Base-by-base conservation (phyloP, 441 rosid species). In the Pelargonium cotyledonis region DNA sequence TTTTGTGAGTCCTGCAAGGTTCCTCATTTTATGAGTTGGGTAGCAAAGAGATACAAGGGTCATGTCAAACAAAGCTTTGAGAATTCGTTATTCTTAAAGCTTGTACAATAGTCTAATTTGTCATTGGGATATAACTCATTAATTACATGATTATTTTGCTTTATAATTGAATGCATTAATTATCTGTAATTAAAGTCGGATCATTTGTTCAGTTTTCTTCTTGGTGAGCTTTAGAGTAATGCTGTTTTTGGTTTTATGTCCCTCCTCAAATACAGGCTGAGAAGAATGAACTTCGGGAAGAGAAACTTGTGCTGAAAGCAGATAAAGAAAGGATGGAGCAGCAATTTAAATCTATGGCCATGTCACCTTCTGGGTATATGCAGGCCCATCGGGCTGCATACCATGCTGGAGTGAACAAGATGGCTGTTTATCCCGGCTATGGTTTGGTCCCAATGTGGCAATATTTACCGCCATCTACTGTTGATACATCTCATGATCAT, bases 361-460 rank as follows among this genome's bases (percentile, higher is more conserved):
- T 80, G 71, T 78, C 89, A 66, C 68, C 92, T 23, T 40, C 94
- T 14, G 90, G 96, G 65, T 88, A 73, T 72, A 67, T 87, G 84
- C 87, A 87, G 51, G 35, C 84, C 47, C 88, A 83, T 77, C 92
- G 86, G 35, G 77, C 85, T 6, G 83, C 91, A 2, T 92, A 85
- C 75, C 86, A 82, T 73, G 78, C 86, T 62, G 82, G 73, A 9
- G 55, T 75, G 10, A 90, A 69, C 76, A 90, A 92, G 81, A 78
- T 91, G 89, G 80, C 95, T 0, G 85, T 88, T 40, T 89, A 74
- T 67, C 90, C 95, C 21, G 70, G 93, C 74, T 93, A 86, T 49
- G 88, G 96, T 66, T 82, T 85, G 76, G 70, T 88, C 58, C 98
- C 98, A 53, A 88, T 89, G 97, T 93, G 96, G 96, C 96, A 87